Conservation (phyloP, 73 alveolate species). For the Paraurostyla sp. region DNA sequence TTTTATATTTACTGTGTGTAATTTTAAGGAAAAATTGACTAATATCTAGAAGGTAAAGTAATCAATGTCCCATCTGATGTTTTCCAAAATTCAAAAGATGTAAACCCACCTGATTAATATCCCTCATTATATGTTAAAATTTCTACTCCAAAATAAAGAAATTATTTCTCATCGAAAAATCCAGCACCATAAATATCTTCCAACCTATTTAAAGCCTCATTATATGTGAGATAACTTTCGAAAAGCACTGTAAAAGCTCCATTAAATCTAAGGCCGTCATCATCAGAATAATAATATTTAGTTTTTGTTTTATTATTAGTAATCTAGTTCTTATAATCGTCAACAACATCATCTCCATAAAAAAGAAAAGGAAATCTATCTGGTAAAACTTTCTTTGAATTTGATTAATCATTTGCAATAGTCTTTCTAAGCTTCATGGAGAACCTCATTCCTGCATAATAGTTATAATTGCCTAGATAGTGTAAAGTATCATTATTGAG, state of each 20-base stretch:
- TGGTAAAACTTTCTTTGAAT: conserved; percentile 16
- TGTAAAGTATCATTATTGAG: conserved; percentile 2
- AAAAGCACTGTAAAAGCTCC: conserved; percentile 44
- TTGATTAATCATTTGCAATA: background rate
- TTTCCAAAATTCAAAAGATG: background rate
- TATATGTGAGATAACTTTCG: background rate
- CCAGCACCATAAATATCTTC: conserved; percentile 1
- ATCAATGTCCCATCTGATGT: conserved; percentile 14
- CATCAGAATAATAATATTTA: conserved; percentile 3
- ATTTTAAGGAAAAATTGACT: conserved; percentile 34
- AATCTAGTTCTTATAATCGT: background rate
- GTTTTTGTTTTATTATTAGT: background rate
- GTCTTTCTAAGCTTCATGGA: background rate
- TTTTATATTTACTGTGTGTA: background rate
- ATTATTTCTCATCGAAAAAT: background rate
- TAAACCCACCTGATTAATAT: conserved; percentile 32
- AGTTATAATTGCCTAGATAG: conserved; percentile 9
- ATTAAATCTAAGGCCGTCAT: background rate
- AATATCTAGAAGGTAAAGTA: background rate
- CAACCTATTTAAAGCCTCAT: conserved; percentile 2
- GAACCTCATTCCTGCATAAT: conserved; percentile 47
- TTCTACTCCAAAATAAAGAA: conserved; percentile 24
- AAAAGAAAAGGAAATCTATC: background rate
- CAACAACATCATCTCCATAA: background rate
- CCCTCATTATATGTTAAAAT: conserved; percentile 18